Conservation (phyloP, 192 early-diverging fungal genomes). For the Coemansia sp. region DNA sequence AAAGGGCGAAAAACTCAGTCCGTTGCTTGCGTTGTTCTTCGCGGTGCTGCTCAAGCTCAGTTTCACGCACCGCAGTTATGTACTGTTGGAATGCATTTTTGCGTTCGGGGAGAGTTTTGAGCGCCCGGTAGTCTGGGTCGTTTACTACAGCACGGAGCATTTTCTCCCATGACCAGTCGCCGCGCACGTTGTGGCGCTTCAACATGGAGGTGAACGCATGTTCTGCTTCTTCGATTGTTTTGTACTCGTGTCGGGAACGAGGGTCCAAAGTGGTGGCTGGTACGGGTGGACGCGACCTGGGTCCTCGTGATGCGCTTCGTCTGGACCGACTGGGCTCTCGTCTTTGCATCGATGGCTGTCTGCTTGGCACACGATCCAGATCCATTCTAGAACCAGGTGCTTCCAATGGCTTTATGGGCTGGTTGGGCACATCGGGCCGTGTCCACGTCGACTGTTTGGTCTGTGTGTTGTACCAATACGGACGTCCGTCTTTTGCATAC, state of each 20-base stretch:
- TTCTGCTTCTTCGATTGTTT: conserved; percentile 77
- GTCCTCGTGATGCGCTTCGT: neutral
- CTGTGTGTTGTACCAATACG: conserved; percentile 80
- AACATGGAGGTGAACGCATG: conserved; percentile 74
- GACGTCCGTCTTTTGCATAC: conserved; percentile 71
- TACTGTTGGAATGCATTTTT: conserved; percentile 79
- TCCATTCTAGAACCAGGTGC: neutral
- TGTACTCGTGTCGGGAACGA: conserved; percentile 50
- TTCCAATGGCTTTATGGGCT: neutral
- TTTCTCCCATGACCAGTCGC: conserved; percentile 92
- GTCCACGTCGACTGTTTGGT: conserved; percentile 87
- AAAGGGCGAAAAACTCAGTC: conserved; percentile 55
- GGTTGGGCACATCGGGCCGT: conserved; percentile 63
- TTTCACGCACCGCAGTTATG: conserved; percentile 54
- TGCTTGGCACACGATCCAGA: neutral
- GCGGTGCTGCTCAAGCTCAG: conserved; percentile 36
- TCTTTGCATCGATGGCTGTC: too few relatives aligned
- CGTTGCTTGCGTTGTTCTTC: conserved; percentile 42
- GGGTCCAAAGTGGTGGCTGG: neutral
- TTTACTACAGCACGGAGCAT: conserved; percentile 81
- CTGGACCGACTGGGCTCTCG: neutral
- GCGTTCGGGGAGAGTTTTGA: conserved; percentile 78
- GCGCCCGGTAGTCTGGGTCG: conserved; percentile 77
- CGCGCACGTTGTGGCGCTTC: conserved; percentile 63
- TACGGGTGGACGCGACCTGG: conserved; percentile 15